These are phyloP conservation scores for Shiraia bambusicola DNA, from an alignment of 2,329 filamentous ascomycete species.

Conservation along the genomic window DNA sequence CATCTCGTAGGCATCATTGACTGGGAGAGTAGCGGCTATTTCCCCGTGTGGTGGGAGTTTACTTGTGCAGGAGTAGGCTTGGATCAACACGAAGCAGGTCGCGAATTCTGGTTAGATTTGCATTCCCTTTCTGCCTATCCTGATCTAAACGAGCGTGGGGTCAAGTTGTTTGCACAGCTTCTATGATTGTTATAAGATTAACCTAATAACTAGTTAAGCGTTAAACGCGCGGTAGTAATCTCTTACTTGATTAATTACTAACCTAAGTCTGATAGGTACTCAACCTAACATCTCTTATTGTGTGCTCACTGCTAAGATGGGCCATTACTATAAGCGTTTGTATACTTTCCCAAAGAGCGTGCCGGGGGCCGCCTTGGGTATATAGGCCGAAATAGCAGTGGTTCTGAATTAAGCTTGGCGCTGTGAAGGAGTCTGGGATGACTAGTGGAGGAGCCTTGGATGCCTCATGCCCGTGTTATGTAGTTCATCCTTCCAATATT, in stretches of 20 bases:
- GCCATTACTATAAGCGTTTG: too few relatives aligned
- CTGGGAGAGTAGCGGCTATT: constrained; percentile 45
- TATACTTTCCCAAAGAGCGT: constrained; percentile 14
- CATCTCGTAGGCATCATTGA: constrained; percentile 45
- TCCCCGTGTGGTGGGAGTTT: constrained; percentile 46
- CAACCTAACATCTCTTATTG: too few relatives aligned
- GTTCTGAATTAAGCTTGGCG: constrained; percentile 24
- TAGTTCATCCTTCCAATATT: constrained; percentile 2
- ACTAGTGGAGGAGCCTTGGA: not conserved
- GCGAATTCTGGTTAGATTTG: not conserved
- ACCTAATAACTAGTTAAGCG: too few relatives aligned
- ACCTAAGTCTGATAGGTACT: too few relatives aligned
- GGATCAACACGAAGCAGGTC: constrained; percentile 73
- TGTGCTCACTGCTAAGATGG: too few relatives aligned
- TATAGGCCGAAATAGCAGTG: constrained; percentile 21
- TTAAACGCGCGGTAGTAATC: too few relatives aligned
- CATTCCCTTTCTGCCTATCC: not conserved
- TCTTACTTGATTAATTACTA: too few relatives aligned
- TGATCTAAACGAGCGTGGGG: not conserved
- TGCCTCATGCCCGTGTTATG: constrained; percentile 14
- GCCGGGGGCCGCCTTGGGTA: constrained; percentile 21
- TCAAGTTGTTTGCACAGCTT: not conserved
- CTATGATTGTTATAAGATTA: too few relatives aligned
- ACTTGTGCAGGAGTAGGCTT: constrained; percentile 7
- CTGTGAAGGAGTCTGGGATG: constrained; percentile 17